Evolutionary conservation across 2,329 filamentous ascomycete species (phyloP).

Genomic region (Pseudonectria buxi): DNA sequence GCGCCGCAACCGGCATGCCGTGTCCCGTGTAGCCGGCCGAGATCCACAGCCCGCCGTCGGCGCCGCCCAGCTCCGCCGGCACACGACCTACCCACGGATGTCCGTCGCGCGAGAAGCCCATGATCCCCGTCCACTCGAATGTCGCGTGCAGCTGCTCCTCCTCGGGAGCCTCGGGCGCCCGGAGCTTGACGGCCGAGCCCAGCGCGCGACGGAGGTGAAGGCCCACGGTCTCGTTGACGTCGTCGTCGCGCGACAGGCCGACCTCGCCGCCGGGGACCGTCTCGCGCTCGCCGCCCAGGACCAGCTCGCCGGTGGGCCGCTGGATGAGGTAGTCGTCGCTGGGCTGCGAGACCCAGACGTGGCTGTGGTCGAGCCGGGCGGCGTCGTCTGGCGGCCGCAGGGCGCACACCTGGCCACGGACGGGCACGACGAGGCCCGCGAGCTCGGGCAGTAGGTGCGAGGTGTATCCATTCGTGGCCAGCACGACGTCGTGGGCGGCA

Average conservation of each 20-base stretch:
- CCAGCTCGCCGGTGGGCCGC: slow-evolving; percentile 53
- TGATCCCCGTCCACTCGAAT: slow-evolving; percentile 73
- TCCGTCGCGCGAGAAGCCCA: slow-evolving; percentile 65
- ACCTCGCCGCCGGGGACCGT: slow-evolving; percentile 40
- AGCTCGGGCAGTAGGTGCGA: slow-evolving; percentile 66
- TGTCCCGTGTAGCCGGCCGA: slow-evolving; percentile 65
- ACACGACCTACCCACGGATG: slow-evolving; percentile 66
- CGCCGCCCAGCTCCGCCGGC: slow-evolving; percentile 42
- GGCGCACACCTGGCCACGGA: slow-evolving; percentile 65
- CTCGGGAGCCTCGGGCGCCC: slow-evolving; percentile 26
- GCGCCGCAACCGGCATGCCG: slow-evolving; percentile 68
- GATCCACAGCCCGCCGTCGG: slow-evolving; percentile 49
- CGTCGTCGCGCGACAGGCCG: slow-evolving; percentile 53
- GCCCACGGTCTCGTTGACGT: slow-evolving; percentile 49
- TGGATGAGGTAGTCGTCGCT: slow-evolving; percentile 70
- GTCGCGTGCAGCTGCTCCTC: slow-evolving; percentile 42
- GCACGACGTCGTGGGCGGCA: slow-evolving; percentile 55
- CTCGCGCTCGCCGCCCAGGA: slow-evolving; percentile 64
- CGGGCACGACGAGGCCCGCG: slow-evolving; percentile 66
- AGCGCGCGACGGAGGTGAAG: slow-evolving; percentile 46
- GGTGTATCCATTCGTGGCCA: slow-evolving; percentile 81
- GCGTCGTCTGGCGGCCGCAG: slow-evolving; percentile 47
- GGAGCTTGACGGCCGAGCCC: slow-evolving; percentile 35
- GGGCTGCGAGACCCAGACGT: slow-evolving; percentile 51
- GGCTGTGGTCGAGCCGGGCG: slow-evolving; percentile 46